phyloP scores from a whole-genome alignment of 768 basidiomycete genomes.

The Coprinellus aureogranulatus region DNA sequence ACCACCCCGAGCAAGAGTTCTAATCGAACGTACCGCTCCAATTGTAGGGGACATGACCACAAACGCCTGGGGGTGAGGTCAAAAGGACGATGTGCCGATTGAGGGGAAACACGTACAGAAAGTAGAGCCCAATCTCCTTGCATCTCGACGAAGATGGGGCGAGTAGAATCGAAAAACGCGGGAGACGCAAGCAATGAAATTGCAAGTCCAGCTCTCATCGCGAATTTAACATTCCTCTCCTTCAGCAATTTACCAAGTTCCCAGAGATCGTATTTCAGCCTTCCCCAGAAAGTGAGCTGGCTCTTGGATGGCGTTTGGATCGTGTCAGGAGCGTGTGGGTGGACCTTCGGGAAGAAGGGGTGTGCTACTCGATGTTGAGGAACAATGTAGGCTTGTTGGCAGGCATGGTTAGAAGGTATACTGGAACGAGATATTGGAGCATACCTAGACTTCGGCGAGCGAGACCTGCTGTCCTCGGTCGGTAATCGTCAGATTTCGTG shows the following conservation, averaged over 20 bases:
- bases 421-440: conserved; percentile 17
- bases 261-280: conserved; percentile 73
- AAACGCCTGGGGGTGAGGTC: conserved; percentile 55
- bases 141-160: conserved; percentile 76
- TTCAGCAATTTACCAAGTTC: conserved; percentile 58
- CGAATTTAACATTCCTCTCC: conserved; percentile 81
- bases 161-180: conserved; percentile 79
- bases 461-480: conserved; percentile 5
- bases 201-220: conserved; percentile 83
- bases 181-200: conserved; percentile 81
- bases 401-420: too few species aligned
- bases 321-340: conserved; percentile 82
- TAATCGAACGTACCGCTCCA: conserved; percentile 73
- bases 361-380: conserved; percentile 46
- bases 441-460: conserved; percentile 38
- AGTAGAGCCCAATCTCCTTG: conserved; percentile 96
- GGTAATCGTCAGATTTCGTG: conserved; percentile 5
- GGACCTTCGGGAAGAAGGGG: conserved; percentile 77
- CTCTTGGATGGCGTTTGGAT: conserved; percentile 70
- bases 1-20: conserved; percentile 4
- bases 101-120: conserved; percentile 52
- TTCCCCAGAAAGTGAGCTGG: conserved; percentile 58
- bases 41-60: conserved; percentile 91
- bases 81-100: background rate
- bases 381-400: conserved; percentile 56